Base-by-base conservation (phyloP, 2,329 filamentous ascomycete genomes). In the Byssoonygena ceratinophila region DNA sequence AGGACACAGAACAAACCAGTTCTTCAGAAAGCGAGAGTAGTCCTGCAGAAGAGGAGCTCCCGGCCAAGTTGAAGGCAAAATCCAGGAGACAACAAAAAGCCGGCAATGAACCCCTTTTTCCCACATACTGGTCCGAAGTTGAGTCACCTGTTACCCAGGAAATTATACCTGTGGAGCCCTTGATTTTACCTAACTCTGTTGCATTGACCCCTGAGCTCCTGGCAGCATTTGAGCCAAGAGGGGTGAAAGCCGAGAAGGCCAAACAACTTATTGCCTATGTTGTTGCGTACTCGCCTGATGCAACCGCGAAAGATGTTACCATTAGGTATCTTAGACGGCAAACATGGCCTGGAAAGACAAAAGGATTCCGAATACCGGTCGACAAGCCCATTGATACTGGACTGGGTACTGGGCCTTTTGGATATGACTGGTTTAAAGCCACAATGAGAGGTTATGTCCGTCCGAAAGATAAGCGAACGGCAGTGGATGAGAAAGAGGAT, bases 251-350 rank as follows among this genome's bases (percentile, higher is more conserved):
- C 0, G 88, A 95, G 31, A 88, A 85, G 61, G 81, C 85, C 0
- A 91, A 87, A 60, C 91, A 97, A 66, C 81, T 94, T 11, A 88
- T 95, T 62, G 86, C 87, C 43, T 98, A 98, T 62, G 79, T 94
- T 1, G 75, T 97, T 18, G 90, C 85, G 0, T 87, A 86, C 67
- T 87, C 86, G 0, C 70, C 80, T 2, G 90, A 97, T 63, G 87
- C 87, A 1, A 90, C 88, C 0, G 90, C 88, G 11, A 97, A 97
- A 65, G 92, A 98, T 64, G 85, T 98, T 14, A 98, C 92, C 0
- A 83, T 92, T 9, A 80, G 92, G 25, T 98, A 98, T 66, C 72
- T 98, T 6, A 90, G 84, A 61, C 81, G 84, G 20, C 85, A 85
- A 53, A 77, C 84, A 50, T 82, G 89, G 65, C 92, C 92, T 0